These are phyloP conservation scores for Lachancea sp. DNA, from an alignment of 805 yeast species.

Conservation along the genomic window DNA sequence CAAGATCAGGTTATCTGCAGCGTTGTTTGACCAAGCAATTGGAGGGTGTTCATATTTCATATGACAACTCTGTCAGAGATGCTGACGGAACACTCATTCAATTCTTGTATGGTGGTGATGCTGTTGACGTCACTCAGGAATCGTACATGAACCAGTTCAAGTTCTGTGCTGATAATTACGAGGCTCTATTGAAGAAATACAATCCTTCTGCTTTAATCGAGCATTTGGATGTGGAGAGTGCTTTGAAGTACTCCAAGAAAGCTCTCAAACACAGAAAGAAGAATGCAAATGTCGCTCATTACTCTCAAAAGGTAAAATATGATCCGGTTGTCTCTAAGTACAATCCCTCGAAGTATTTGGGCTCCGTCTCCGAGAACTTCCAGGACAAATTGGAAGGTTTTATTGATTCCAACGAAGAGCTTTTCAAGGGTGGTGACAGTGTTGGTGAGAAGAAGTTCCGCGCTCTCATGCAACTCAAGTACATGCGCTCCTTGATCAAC, in stretches of 20 bases:
- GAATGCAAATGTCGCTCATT: constrained; percentile 56
- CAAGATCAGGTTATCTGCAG: constrained; percentile 96
- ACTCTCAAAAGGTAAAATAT: constrained; percentile 54
- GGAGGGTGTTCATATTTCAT: constrained; percentile 91
- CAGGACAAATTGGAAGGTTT: constrained; percentile 71
- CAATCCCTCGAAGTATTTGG: constrained; percentile 85
- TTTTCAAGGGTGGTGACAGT: constrained; percentile 47
- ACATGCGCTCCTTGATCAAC: constrained; percentile 88
- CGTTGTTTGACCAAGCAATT: constrained; percentile 96
- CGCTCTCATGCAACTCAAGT: constrained; percentile 95
- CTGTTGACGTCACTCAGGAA: constrained; percentile 89
- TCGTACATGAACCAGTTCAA: constrained; percentile 89
- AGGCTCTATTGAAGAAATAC: constrained; percentile 77
- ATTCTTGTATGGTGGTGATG: constrained; percentile 96
- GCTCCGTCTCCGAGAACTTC: constrained; percentile 88
- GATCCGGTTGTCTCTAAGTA: constrained; percentile 85
- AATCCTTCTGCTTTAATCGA: constrained; percentile 69
- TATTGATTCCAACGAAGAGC: constrained; percentile 46
- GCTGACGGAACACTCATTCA: constrained; percentile 90
- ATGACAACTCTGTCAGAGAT: constrained; percentile 94
- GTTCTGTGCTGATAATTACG: constrained; percentile 88
- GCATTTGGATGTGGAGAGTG: constrained; percentile 78
- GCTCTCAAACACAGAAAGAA: constrained; percentile 65
- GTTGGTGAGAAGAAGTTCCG: constrained; percentile 75
- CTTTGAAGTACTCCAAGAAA: constrained; percentile 75